phyloP scores from a whole-genome alignment of 2,329 filamentous ascomycete species.

The Lasiodiplodia citricola region DNA sequence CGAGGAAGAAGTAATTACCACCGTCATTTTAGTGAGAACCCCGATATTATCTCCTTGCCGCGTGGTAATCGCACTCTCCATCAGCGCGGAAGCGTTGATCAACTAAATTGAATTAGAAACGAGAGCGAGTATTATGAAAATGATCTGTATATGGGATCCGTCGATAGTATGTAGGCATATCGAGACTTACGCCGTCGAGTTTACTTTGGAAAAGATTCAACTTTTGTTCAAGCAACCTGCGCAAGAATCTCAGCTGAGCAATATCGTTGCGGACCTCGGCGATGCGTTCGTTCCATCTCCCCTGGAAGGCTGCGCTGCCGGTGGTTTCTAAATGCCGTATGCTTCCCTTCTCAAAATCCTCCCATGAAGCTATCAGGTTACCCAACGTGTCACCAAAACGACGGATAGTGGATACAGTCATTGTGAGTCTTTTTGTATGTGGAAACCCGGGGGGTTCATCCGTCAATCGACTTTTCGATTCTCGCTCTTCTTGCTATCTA shows the following conservation, averaged over 20 bases:
- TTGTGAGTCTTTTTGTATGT: background rate
- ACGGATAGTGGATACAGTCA: background rate
- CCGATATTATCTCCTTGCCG: constrained; percentile 14
- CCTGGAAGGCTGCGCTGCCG: background rate
- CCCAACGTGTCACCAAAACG: background rate
- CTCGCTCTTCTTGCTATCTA: background rate
- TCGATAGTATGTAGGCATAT: no score
- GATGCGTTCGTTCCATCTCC: background rate
- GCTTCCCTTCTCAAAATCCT: background rate
- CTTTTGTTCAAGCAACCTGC: background rate
- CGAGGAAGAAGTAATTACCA: background rate
- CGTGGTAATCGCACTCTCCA: constrained; percentile 1
- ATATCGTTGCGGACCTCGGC: background rate
- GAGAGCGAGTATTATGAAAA: background rate
- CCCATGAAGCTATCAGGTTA: background rate
- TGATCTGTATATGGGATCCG: background rate
- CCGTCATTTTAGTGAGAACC: constrained; percentile 24
- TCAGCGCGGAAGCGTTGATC: constrained; percentile 15
- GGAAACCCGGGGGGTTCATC: background rate
- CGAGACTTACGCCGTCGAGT: background rate
- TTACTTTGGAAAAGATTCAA: background rate
- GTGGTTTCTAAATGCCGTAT: background rate
- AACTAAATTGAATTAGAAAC: background rate
- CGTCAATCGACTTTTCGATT: background rate
- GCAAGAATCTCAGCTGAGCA: background rate